A percentile compares a stretch with the other conserved stretches of the same genome.
These are phyloP conservation scores for Yamadazyma kitorensis DNA, from an alignment of 805 yeast species.

Conservation along the genomic window DNA sequence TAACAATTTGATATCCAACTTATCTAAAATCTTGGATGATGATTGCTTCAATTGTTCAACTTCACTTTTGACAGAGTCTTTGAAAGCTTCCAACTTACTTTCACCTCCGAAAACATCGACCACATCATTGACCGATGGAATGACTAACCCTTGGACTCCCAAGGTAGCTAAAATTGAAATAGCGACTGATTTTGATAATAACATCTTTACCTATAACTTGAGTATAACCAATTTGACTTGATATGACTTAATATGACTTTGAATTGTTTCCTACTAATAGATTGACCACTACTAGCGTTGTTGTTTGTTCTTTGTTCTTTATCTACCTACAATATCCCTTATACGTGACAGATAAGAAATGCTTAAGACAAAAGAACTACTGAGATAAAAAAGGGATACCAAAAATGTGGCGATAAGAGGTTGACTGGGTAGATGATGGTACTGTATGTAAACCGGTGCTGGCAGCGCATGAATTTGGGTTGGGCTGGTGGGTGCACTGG, in stretches of 20 bases:
- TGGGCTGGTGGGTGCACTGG: neutral
- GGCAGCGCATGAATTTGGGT: neutral
- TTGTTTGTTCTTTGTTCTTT: no score
- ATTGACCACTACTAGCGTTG: no score
- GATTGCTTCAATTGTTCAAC: conserved; percentile 6
- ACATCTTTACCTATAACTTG: no score
- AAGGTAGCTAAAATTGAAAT: conserved; percentile 40
- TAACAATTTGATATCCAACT: conserved; percentile 8
- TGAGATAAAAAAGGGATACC: conserved; percentile 6
- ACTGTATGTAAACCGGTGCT: neutral
- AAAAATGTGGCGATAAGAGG: conserved; percentile 9
- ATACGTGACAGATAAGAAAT: neutral
- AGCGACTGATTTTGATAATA: conserved; percentile 41
- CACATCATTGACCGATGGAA: conserved; percentile 51
- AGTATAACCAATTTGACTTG: no score
- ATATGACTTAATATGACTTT: no score
- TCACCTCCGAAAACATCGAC: conserved; percentile 31
- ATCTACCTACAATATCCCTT: no score
- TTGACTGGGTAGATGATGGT: neutral
- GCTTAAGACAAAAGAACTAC: no score
- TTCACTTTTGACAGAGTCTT: conserved; percentile 2
- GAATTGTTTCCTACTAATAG: no score
- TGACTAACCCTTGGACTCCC: conserved; percentile 50
- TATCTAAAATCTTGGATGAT: conserved; percentile 3
- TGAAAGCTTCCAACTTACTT: conserved; percentile 1